A percentile compares a stretch with the other conserved stretches of the same genome.
Evolutionary conservation across 768 basidiomycete genomes (phyloP).

Genomic region (Leccinellum luteum): DNA sequence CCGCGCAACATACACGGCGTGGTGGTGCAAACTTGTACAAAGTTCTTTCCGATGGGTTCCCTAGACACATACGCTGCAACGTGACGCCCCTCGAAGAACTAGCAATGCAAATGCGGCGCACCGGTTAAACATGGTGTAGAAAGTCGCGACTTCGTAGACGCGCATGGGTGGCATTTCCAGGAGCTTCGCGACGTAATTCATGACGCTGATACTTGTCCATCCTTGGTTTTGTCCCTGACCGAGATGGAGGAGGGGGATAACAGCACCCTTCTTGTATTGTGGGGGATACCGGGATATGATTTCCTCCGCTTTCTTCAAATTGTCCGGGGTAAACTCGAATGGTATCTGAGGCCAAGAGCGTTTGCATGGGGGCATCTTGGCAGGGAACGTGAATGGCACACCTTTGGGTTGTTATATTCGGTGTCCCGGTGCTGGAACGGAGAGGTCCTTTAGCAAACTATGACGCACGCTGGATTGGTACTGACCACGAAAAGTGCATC

Average conservation of each 20-base stretch:
- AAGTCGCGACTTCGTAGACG: slow-evolving; percentile 98
- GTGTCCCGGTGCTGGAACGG: slow-evolving; percentile 85
- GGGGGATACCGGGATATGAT: slow-evolving; percentile 93
- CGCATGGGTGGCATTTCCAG: slow-evolving; percentile 97
- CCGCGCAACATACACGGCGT: slow-evolving; percentile 97
- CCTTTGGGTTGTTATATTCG: slow-evolving; percentile 89
- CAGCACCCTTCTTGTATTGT: slow-evolving; percentile 98
- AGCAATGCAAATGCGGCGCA: slow-evolving; percentile 33
- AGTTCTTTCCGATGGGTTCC: slow-evolving; percentile 91
- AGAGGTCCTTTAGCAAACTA: slow-evolving; percentile 14
- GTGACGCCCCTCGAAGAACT: background rate
- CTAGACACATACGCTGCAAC: slow-evolving; percentile 38
- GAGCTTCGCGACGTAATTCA: slow-evolving; percentile 96
- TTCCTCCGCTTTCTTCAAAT: slow-evolving; percentile 80
- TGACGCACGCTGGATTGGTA: slow-evolving; percentile 20
- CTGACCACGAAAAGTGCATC: slow-evolving; percentile 87
- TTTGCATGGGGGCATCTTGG: background rate
- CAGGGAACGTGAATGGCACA: slow-evolving; percentile 28
- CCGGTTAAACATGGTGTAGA: slow-evolving; percentile 99
- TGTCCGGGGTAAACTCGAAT: slow-evolving; percentile 81
- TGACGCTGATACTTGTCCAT: slow-evolving; percentile 97
- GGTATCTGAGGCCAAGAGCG: slow-evolving; percentile 57
- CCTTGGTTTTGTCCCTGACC: slow-evolving; percentile 97
- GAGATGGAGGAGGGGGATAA: slow-evolving; percentile 94
- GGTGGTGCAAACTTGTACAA: slow-evolving; percentile 98